These are phyloP conservation scores for Pseudotsuga menziesii DNA, from an alignment of 75 land plant species.

Conservation along the genomic window DNA sequence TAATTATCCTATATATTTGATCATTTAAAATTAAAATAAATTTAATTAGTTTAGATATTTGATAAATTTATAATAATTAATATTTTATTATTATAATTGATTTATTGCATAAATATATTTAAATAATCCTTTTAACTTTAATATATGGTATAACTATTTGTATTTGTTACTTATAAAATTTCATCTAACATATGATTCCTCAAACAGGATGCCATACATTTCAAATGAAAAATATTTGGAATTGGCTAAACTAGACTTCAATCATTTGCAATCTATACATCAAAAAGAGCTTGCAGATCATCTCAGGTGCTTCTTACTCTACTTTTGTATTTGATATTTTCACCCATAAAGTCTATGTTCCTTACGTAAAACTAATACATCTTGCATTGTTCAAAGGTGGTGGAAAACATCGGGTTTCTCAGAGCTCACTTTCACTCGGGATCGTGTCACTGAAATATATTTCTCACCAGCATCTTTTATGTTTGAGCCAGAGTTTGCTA, in stretches of 20 bases:
- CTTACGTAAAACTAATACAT: too few relatives aligned
- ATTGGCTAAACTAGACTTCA: slow-evolving; percentile 51
- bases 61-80: too few relatives aligned
- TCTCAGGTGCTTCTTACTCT: slow-evolving; percentile 9
- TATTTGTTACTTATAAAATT: not conserved
- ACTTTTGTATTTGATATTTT: not conserved
- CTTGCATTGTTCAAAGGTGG: slow-evolving; percentile 40
- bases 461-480: slow-evolving; percentile 22
- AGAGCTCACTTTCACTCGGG: slow-evolving; percentile 29
- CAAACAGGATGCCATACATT: slow-evolving; percentile 38
- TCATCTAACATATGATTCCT: not conserved
- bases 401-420: slow-evolving; percentile 35
- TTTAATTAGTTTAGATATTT: too few relatives aligned
- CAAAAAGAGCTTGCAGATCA: slow-evolving; percentile 23
- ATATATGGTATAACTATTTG: not conserved
- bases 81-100: too few relatives aligned
- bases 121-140: too few relatives aligned
- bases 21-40: too few relatives aligned
- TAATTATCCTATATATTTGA: too few relatives aligned
- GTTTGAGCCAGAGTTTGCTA: slow-evolving; percentile 28
- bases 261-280: slow-evolving; percentile 34
- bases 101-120: too few relatives aligned
- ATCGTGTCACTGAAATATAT: slow-evolving; percentile 35
- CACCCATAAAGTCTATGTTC: not conserved
- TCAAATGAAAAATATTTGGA: slow-evolving; percentile 32